A percentile compares a stretch with the other conserved stretches of the same genome.
Conservation (phyloP, 176 grass and related monocot species). For the Melocanna baccifera region DNA sequence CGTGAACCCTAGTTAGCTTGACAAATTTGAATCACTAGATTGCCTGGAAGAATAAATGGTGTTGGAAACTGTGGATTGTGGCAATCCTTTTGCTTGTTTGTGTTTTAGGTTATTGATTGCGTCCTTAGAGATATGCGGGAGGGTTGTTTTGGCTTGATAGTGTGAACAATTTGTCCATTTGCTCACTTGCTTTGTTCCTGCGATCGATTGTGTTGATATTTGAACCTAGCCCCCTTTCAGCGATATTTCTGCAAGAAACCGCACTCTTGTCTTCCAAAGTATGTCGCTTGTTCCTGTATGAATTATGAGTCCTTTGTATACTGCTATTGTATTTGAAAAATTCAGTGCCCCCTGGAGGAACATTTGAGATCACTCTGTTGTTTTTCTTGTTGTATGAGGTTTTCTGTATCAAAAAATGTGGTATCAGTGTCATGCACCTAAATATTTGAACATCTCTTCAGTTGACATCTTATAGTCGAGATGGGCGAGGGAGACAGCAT, state of each 20-base stretch:
- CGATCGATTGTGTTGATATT: not conserved
- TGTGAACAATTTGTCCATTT: not conserved
- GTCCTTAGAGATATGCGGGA: not conserved
- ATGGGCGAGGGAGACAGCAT: not conserved
- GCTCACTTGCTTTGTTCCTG: not conserved
- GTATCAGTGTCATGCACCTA: not conserved
- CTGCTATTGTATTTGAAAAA: not conserved
- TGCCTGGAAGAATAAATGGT: not conserved
- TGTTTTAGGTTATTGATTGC: not conserved
- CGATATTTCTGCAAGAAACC: not conserved
- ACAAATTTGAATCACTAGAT: not conserved
- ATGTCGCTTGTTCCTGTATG: not conserved
- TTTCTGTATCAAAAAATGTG: not conserved
- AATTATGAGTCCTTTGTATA: not conserved
- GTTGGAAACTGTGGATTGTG: not conserved
- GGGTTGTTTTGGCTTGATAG: not conserved
- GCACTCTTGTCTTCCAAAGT: not conserved
- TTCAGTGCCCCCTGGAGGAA: not conserved
- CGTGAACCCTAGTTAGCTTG: not conserved
- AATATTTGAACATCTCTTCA: not conserved
- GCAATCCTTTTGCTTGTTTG: not conserved
- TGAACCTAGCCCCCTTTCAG: not conserved
- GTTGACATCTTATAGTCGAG: not conserved
- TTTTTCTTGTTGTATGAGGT: not conserved
- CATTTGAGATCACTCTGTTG: not conserved